Evolutionary conservation across 2,329 filamentous ascomycete genomes (phyloP), one percentile per base, ranked within the genome.

Genomic region (Scytalidium sp.): DNA sequence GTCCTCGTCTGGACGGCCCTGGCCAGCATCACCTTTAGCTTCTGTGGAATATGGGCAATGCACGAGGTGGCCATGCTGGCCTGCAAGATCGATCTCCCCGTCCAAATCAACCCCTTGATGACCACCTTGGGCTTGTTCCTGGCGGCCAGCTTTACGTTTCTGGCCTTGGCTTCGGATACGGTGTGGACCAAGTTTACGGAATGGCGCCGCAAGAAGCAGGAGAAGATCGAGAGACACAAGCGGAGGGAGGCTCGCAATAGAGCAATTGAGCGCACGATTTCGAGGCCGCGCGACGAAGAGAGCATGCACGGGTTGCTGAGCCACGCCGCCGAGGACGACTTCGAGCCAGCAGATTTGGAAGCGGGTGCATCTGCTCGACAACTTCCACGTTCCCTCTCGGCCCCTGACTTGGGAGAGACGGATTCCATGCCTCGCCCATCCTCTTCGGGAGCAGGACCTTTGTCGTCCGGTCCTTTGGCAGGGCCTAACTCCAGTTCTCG

Each of bases 41-140:
- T 50, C 21, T 53, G 51, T 43, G 46, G 47, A 4, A 50, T 49
- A 27, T 53, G 51, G 51, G 36, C 47, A n/a, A 40, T 53, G 3
- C 51, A 53, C 40, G 50, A 50, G 36, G 51, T 53, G 25, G 47
- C 44, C 2, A 53, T 50, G 51, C 41, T 53, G 41, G 51, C 51
- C 9, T 53, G 48, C 23, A 42, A 53, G 45, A 39, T 53, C 23
- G 51, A 53, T 43, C 42, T 53, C 15, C 21, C 32, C 11, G 45
- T 53, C 20, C 44, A 41, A 13, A 45, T 53, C 27, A 44, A 53
- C 19, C 29, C 47, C 10, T n/a, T 19, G 11, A 41, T 39, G 21
- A 53, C 51, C 13, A 17, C 50, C 7, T 36, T 49, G n/a, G 48
- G 44, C 22, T 45, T 45, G 7, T 23, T 50, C n/a, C 41, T 53